Evolutionary conservation across 2,329 filamentous ascomycete genomes (phyloP).

Genomic region (Diaporthe aspalathi): DNA sequence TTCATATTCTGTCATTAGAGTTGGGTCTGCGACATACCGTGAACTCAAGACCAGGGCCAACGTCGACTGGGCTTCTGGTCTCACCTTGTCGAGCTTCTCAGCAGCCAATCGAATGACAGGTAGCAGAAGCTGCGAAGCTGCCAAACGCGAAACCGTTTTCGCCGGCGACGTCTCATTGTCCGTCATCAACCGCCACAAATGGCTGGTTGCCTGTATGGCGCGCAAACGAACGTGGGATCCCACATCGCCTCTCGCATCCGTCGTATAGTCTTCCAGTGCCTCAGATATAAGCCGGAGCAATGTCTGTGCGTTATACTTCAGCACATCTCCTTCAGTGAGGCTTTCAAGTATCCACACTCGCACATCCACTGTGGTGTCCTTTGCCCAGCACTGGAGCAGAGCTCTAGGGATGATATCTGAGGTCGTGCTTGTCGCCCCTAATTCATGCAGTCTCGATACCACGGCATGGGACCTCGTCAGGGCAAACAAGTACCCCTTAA

Average conservation of each 20-base stretch:
- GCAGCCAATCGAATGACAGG: conserved; percentile 76
- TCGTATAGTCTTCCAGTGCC: conserved; percentile 89
- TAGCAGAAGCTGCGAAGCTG: conserved; percentile 57
- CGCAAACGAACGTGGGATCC: conserved; percentile 87
- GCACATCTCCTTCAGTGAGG: conserved; percentile 59
- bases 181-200: conserved; percentile 61
- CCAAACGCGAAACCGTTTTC: conserved; percentile 38
- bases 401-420: conserved; percentile 54
- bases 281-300: conserved; percentile 62
- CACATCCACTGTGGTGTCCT: conserved; percentile 62
- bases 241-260: conserved; percentile 88
- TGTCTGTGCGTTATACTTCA: conserved; percentile 53
- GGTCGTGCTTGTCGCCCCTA: conserved; percentile 42
- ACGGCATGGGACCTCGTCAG: conserved; percentile 63
- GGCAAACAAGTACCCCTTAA: conserved; percentile 64
- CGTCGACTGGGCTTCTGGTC: conserved; percentile 71
- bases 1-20: no score
- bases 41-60: conserved; percentile 58
- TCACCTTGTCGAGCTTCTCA: conserved; percentile 91
- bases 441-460: conserved; percentile 40
- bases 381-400: conserved; percentile 64
- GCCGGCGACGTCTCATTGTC: background rate
- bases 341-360: conserved; percentile 67
- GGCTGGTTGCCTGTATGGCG: conserved; percentile 80
- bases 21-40: conserved; percentile 52